These are phyloP conservation scores for Populus simonii DNA, from an alignment of 345 rosid genomes.

Conservation along the genomic window DNA sequence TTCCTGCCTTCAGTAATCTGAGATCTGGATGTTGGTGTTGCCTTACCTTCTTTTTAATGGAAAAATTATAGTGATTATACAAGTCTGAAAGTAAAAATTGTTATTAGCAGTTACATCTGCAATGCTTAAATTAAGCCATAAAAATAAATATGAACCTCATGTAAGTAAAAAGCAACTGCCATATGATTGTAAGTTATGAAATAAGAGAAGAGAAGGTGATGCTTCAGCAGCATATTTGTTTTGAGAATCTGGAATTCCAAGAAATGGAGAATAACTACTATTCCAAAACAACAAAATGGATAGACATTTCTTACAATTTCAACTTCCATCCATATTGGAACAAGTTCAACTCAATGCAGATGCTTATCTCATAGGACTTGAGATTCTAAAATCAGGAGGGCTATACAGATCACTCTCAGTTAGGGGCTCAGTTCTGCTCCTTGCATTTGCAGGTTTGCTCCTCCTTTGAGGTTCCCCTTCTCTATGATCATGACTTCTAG, in stretches of 20 bases:
- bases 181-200: background rate
- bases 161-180: background rate
- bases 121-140: background rate
- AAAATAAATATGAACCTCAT: background rate
- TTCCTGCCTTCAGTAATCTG: background rate
- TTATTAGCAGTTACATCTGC: background rate
- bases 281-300: conserved; percentile 22
- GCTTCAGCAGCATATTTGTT: background rate
- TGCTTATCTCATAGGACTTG: conserved; percentile 17
- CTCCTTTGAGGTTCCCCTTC: conserved; percentile 19
- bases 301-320: conserved; percentile 24
- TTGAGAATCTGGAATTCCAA: background rate
- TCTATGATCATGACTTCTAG: conserved; percentile 1
- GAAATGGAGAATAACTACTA: background rate
- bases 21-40: background rate
- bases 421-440: conserved; percentile 51
- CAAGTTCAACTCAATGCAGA: conserved; percentile 22
- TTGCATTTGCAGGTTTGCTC: conserved; percentile 38
- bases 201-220: background rate
- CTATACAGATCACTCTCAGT: conserved; percentile 10
- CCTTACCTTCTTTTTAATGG: background rate
- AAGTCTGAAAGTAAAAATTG: background rate
- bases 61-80: background rate
- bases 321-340: conserved; percentile 19
- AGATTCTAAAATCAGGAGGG: conserved; percentile 19